Evolutionary conservation across 2,329 filamentous ascomycete genomes (phyloP), one percentile per base, ranked within the genome.

Genomic region (Metarhizium humberi): DNA sequence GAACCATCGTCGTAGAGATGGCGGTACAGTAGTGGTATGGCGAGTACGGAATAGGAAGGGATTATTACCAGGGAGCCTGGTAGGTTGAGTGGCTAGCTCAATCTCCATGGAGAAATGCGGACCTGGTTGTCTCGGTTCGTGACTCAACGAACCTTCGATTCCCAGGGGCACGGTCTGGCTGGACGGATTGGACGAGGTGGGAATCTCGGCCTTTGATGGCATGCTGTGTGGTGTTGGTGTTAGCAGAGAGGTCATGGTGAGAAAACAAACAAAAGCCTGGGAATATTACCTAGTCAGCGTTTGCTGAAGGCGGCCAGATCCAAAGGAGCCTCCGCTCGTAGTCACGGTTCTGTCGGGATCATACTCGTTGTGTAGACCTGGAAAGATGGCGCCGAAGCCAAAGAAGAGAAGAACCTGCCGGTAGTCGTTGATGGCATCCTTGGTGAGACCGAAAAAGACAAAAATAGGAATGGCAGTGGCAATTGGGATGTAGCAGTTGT

Each of bases 381-480:
- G 74, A 57, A 77, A 79, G 18, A 76, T 16, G 30, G 58, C 67
- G 34, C 73, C 76, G 1, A 80, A 61, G 0, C 78, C 75, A 30
- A 76, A 3, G 7, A 57, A 58, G 6, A 79, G 61, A 6, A 76
- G 60, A 6, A 64, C 60, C 1, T 58, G 53, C 20, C 78, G 71
- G 63, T 82, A 82, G 53, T 69, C 69, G 55, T 78, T 78, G 57
- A 75, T 67, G 11, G 78, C 77, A 34, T 82, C 79, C 30, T 71
- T 72, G n/a, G 77, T 80, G 56, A 74, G 74, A 49, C 81, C 80
- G 55, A 83, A 84, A 65, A 80, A 81, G 34, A 74, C 46, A 46
- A 82, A 77, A 50, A 82, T 71, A 50, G 75, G 71, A 1, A 78
- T 61, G 4, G 72, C 68, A 2, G 77, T 74, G 2, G 78, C 51